Base-by-base conservation (phyloP, 306 rosid genomes). In the Prunus dulcis region DNA sequence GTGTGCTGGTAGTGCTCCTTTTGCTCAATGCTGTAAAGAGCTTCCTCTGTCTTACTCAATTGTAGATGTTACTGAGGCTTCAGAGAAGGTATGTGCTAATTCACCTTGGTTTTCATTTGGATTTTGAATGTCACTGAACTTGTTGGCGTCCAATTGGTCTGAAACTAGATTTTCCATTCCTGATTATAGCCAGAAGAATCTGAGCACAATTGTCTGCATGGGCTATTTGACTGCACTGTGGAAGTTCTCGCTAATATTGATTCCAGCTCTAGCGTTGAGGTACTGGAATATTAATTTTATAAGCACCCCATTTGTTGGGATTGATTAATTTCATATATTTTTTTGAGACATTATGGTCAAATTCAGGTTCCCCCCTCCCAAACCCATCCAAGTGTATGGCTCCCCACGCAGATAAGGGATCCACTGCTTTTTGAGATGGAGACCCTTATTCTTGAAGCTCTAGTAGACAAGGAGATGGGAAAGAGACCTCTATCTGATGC, bases 361-460 rank as follows among this genome's bases (percentile, higher is more conserved):
- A 67, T 83, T 74, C 79, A 94, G 98, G 88, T 71, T 82, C 75
- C 84, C 28, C 79, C 86, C 70, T 73, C 64, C 52, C 87, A 69
- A 73, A 75, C 76, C 74, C 76, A 73, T 77, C 83, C 83, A 34
- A 81, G 66, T 55, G 84, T 90, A 61, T 82, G 74, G 76, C 88
- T 91, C 75, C 96, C 97, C 18, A 82, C 78, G 66, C 93, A 86
- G 81, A 69, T 90, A 78, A 86, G 93, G 62, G 93, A 91, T 76
- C 87, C 85, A 63, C 87, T 92, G 38, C 76, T 91, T 82, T 84
- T 66, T 79, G 94, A 94, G 86, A 84, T 90, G 95, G 98, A 89
- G 84, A 81, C 81, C 20, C 64, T 79, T 71, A 78, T 92, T 83
- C 88, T 86, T 82, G 92, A 86, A 78, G 78, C 82, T 74, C 71